Base-by-base conservation (phyloP, 2,329 filamentous ascomycete genomes). In the Diplodia sapinea region DNA sequence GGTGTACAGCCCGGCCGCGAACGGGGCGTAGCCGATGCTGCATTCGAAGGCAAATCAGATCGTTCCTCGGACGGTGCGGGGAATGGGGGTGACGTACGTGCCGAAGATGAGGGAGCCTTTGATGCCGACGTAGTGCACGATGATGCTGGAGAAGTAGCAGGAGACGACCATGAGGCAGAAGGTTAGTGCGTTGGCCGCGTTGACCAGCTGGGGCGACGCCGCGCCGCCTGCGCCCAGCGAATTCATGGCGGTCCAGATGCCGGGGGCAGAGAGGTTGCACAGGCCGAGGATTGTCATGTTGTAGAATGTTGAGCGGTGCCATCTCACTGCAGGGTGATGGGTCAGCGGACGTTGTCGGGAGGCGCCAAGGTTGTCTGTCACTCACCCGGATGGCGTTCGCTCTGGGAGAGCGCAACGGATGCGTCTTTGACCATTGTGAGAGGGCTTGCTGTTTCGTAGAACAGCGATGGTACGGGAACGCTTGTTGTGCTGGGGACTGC, bases 241-340 rank as follows among this genome's bases (percentile, higher is more conserved):
- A 74, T 65, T 75, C 23, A 84, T 73, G 2, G 82, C 82, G 68
- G 80, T 83, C 81, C 82, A 84, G 20, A 84, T 82, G 1, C 82
- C 82, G 0, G 81, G 81, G 40, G 82, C 80, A 0, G 80, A 81
- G 70, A 84, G 83, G 2, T 78, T 79, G 31, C 79, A 79, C 52
- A 80, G 69, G 29, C 82, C 82, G 9, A 83, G 79, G 17, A 83
- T 67, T 43, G 83, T 79, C 63, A 81, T 81, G 68, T 83, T 81
- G 73, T 81, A 83, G 1, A 83, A 72, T 3, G 82, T 82, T 54
- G 56, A 59, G 36, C 56, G 56, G 23, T 59, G 6, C 56, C 56
- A 59, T 47, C 56, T 29, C 36, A 47, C 56, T 59, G 13, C 13
- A 4, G 6, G n/a, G 36, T 6, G 0, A 20, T n/a, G n/a, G 7